These are phyloP conservation scores for Tanacetum coccineum DNA, from an alignment of 129 eudicot species.

Conservation along the genomic window DNA sequence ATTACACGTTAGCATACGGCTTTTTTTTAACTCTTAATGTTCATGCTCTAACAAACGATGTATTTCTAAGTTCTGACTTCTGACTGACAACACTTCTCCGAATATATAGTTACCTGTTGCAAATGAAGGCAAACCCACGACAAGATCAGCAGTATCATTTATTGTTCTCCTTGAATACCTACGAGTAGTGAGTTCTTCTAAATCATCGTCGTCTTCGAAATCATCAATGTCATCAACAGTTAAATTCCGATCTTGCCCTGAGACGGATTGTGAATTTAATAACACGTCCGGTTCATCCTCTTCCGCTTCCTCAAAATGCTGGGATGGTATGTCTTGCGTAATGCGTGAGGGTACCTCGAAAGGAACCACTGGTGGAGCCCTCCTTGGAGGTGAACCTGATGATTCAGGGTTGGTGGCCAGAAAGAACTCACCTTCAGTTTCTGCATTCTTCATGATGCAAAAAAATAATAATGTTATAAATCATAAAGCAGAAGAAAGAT, in stretches of 20 bases:
- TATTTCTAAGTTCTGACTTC: background rate
- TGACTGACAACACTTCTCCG: constrained; percentile 5
- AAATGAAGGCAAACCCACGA: constrained; percentile 68
- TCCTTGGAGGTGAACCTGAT: constrained; percentile 91
- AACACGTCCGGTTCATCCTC: constrained; percentile 52
- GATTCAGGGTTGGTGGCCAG: constrained; percentile 72
- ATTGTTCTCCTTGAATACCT: constrained; percentile 77
- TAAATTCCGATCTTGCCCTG: constrained; percentile 61
- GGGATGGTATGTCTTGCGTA: constrained; percentile 50
- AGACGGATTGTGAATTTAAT: constrained; percentile 59
- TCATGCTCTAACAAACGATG: constrained; percentile 12
- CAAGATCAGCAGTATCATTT: constrained; percentile 84
- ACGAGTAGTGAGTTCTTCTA: constrained; percentile 69
- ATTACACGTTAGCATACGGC: background rate
- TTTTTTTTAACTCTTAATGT: background rate
- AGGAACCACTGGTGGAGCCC: constrained; percentile 78
- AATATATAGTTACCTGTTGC: constrained; percentile 48
- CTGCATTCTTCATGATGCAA: constrained; percentile 65
- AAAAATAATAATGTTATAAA: background rate
- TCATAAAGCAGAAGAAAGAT: constrained; percentile 24
- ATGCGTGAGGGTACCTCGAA: constrained; percentile 51
- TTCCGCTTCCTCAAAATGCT: constrained; percentile 47
- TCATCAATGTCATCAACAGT: constrained; percentile 94
- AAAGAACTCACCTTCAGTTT: constrained; percentile 74
- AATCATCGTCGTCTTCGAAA: constrained; percentile 76